Evolutionary conservation across 208 protist species (phyloP).

Genomic region (Cochliopodium minus): DNA sequence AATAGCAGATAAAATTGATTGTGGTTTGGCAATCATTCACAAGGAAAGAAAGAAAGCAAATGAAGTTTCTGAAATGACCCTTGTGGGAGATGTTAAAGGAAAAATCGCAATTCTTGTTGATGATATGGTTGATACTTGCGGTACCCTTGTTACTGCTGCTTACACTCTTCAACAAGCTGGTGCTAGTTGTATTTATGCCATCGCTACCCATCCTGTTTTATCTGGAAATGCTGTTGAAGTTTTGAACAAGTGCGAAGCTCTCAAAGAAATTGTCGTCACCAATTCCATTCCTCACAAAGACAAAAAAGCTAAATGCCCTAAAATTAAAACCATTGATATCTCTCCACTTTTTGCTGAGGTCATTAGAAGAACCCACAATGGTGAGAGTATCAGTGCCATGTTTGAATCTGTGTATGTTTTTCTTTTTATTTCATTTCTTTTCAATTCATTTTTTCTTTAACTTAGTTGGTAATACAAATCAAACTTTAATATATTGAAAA

Average conservation of each 20-base stretch:
- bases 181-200: slow-evolving; percentile 63
- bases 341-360: slow-evolving; percentile 58
- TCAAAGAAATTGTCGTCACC: slow-evolving; percentile 67
- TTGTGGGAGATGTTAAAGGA: slow-evolving; percentile 74
- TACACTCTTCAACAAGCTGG: slow-evolving; percentile 68
- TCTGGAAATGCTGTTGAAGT: slow-evolving; percentile 51
- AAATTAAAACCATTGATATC: slow-evolving; percentile 59
- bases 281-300: slow-evolving; percentile 61
- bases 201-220: slow-evolving; percentile 78
- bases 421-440: too few relatives aligned
- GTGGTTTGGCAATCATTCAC: slow-evolving; percentile 75
- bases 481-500: too few relatives aligned
- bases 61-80: slow-evolving; percentile 57
- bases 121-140: slow-evolving; percentile 85
- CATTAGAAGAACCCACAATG: slow-evolving; percentile 56
- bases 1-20: slow-evolving; percentile 46
- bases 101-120: slow-evolving; percentile 76
- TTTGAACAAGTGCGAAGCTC: slow-evolving; percentile 52
- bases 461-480: too few relatives aligned
- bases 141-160: slow-evolving; percentile 66
- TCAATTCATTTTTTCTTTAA: too few relatives aligned
- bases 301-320: slow-evolving; percentile 36
- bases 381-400: slow-evolving; percentile 50
- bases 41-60: slow-evolving; percentile 60
- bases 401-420: too few relatives aligned